Base-by-base conservation (phyloP, 78 protist genomes). In the Chrysochromulina tobinii region DNA sequence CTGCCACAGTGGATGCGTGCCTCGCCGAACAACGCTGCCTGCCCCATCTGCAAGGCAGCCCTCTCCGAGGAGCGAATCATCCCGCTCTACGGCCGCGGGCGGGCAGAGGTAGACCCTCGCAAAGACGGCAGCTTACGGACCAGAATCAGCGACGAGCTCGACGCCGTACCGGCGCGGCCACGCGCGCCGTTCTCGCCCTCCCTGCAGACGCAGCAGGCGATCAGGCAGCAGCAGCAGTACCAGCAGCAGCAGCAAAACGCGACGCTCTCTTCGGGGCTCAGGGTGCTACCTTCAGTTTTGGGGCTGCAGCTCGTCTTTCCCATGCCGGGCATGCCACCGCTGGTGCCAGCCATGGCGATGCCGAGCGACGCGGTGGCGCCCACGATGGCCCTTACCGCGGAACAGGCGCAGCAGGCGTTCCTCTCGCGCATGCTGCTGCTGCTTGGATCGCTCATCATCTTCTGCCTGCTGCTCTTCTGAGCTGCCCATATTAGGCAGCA, bases 391-490 rank as follows among this genome's bases (percentile, higher is more conserved):
- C 17, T 38, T 14, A 23, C 87, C 12, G 20, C 64, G 15, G 87
- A 79, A 15, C 66, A 79, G 64, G 48, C 2, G 27, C 87, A 79
- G 87, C 87, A 79, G 18, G 64, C 64, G 66, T 79, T 79, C 61
- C 59, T 79, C 27, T 79, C 87, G 64, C 61, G 87, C 25, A 0
- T 79, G 66, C 87, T 79, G 20, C 64, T 79, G 17, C 27, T 79
- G 51, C 87, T 79, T 64, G 87, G 87, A 61, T 54, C 66, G 50
- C 55, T 79, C 64, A 38, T 79, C 87, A 79, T 79, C 64, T 64
- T 79, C 9, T 79, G 87, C 87, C 64, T 79, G 3, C 87, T 79
- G 18, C 87, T 79, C 20, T 79, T 79, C 50, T 79, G 57, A 75
- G 38, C 38, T 38, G 38, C 38, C 38, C 38, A 0, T 38, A 38